Conservation (phyloP, 2,329 filamentous ascomycete species). For the Lasiodiplodia sp. region DNA sequence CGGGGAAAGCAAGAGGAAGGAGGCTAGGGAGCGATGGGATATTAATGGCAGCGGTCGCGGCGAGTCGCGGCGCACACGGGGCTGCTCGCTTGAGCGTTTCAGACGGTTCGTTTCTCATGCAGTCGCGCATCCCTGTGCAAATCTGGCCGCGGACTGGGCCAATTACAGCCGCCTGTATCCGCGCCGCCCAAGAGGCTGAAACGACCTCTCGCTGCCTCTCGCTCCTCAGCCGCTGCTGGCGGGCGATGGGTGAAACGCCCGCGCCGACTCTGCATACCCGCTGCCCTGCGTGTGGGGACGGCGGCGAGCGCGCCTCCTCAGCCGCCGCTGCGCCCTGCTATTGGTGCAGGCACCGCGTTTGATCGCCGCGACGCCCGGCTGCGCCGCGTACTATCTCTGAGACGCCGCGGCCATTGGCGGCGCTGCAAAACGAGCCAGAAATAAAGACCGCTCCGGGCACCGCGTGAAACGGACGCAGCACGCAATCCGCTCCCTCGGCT, state of each 20-base stretch:
- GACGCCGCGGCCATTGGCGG: not conserved
- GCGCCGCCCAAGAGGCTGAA: slow-evolving; percentile 18
- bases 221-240: not conserved
- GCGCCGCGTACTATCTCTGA: slow-evolving; percentile 17
- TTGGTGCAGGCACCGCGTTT: slow-evolving; percentile 11
- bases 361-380: slow-evolving; percentile 14
- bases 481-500: not conserved
- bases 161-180: not conserved
- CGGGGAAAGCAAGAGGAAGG: not conserved
- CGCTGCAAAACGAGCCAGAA: slow-evolving; percentile 1
- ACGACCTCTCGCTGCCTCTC: not conserved
- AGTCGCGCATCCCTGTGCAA: slow-evolving; percentile 19
- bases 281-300: not conserved
- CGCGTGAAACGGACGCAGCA: not conserved
- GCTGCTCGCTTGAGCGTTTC: slow-evolving; percentile 25
- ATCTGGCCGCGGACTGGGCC: not conserved
- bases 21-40: slow-evolving; percentile 7
- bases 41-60: slow-evolving; percentile 11
- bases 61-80: slow-evolving; percentile 1
- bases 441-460: not conserved
- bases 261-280: not conserved
- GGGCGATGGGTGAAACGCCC: slow-evolving; percentile 9
- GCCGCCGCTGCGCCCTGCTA: not conserved
- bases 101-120: slow-evolving; percentile 25
- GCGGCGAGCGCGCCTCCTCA: not conserved